These are phyloP conservation scores for Pyrus pyrifolia DNA, from an alignment of 306 rosid species.

Conservation along the genomic window DNA sequence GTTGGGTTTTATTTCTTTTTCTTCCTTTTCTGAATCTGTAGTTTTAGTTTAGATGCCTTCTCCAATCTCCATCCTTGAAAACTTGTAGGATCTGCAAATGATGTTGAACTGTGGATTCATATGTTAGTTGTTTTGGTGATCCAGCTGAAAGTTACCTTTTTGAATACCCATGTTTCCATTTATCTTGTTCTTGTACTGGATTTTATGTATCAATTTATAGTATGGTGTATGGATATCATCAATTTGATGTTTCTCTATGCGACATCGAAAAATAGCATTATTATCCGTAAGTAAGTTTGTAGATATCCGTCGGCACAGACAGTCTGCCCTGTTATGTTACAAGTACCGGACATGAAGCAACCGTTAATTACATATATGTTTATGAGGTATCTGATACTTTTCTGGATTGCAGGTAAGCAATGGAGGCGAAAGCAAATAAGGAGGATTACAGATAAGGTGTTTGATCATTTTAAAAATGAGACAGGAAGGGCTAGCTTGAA, in stretches of 20 bases:
- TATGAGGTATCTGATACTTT: constrained; percentile 1
- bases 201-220: not conserved
- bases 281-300: not conserved
- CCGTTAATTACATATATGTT: not conserved
- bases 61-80: not conserved
- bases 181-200: not conserved
- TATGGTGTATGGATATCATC: not conserved
- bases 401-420: constrained; percentile 47
- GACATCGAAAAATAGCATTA: not conserved
- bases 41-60: not conserved
- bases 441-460: constrained; percentile 57
- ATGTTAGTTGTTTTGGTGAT: not conserved
- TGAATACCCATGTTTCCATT: not conserved
- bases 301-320: not conserved
- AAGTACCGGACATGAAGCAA: not conserved
- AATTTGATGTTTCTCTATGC: not conserved
- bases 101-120: not conserved
- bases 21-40: not conserved
- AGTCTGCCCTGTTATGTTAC: not conserved
- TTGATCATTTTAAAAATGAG: constrained; percentile 29
- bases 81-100: not conserved
- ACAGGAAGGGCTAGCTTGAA: constrained; percentile 26
- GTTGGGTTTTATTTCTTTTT: not conserved
- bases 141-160: not conserved
- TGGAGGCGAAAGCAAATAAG: constrained; percentile 56